Percentiles rank a stretch among this genome's conserved stretches.
phyloP scores from a whole-genome alignment of 371 early-diverging fungal species.

The Mortierella sp. region DNA sequence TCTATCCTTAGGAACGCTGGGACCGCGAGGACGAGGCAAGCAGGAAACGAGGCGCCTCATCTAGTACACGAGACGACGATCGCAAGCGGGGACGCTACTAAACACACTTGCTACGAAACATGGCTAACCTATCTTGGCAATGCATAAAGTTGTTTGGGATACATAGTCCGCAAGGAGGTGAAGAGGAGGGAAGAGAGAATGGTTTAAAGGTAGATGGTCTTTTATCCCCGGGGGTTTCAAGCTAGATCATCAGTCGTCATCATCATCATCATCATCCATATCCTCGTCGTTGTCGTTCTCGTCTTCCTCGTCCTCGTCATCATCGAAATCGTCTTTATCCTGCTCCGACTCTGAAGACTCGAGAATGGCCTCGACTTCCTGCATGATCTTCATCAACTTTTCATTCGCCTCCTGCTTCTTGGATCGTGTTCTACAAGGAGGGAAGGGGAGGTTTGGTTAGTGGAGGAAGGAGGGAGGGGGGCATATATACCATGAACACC shows the following conservation, averaged over 20 bases:
- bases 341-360: conserved; percentile 29
- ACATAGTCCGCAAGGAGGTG: not conserved
- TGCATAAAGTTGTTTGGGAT: no score
- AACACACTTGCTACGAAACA: not conserved
- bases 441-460: not conserved
- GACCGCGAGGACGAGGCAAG: conserved; percentile 50
- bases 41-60: conserved; percentile 39
- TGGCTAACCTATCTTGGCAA: no score
- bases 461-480: no score
- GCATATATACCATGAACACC: no score
- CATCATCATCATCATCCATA: no score
- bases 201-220: not conserved
- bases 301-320: conserved; percentile 1
- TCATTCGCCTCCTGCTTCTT: not conserved
- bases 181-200: not conserved
- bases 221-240: not conserved
- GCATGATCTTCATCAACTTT: conserved; percentile 25
- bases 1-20: conserved; percentile 56
- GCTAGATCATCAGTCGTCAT: not conserved
- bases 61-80: conserved; percentile 43
- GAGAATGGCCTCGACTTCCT: conserved; percentile 34
- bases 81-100: conserved; percentile 48
- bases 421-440: not conserved
- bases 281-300: not conserved
- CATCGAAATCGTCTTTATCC: conserved; percentile 8